Base-by-base conservation (phyloP, 148 eudicot species). In the Rhododendron mucronatum region DNA sequence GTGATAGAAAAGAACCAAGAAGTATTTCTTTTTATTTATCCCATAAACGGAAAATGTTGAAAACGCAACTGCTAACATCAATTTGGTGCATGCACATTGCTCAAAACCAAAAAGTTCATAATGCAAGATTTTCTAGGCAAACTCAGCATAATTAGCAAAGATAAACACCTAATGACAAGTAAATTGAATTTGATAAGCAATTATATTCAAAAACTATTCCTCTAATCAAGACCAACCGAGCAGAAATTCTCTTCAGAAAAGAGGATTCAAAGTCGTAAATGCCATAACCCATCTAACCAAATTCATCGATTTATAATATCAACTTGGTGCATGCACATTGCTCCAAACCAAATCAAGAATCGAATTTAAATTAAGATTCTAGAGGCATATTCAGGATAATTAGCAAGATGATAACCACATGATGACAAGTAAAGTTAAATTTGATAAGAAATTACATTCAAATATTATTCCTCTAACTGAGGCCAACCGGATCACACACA, bases 211-310 rank as follows among this genome's bases (percentile, higher is more conserved):
- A 69, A 28, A 23, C 4, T 65, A 69, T 69, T 69, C 37, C 18
- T 69, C 75, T 28, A 69, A 69, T 4, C 14, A 16, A 35, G 23
- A 33, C 65, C 55, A 87, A 77, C 26, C 50, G 35, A 84, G 51
- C 41, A 73, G 61, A 12, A 53, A 21, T 51, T 65, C 14, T 33
- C 45, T n/a, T 18, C 12, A 48, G 39, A 84, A 84, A 45, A 37
- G n/a, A 39, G 13, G 39, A 21, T 50, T 37, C 61, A 20, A 63
- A 74, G 2, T 28, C 12, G 8, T 63, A 73, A 81, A 50, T 77
- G 82, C 23, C 39, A 57, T 37, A 16, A 84, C 84, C 82, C 78
- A 84, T 9, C 23, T 78, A 81, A 87, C 39, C n/a, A 86, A 57
- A 47, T 71, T 28, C 76, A 30, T 10, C 2, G 2, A 48, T 48